Percentiles rank a stretch among this genome's conserved stretches.
Conservation (phyloP, 2,329 filamentous ascomycete genomes). For the Ceratocystis huliohia region DNA sequence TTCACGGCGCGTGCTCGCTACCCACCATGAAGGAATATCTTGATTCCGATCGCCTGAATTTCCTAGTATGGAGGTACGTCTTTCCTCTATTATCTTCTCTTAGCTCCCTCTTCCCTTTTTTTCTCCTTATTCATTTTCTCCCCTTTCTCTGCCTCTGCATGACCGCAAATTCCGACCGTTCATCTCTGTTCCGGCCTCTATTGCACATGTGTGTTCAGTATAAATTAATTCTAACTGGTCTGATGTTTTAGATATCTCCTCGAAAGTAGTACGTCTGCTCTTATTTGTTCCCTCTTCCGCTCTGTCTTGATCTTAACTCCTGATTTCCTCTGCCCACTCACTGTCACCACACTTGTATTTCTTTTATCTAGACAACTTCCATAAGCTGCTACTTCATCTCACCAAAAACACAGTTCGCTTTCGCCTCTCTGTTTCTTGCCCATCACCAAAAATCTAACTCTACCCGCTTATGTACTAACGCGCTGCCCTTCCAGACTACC, state of each 20-base stretch:
- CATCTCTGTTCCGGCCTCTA: background rate
- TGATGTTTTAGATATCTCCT: slow-evolving; percentile 40
- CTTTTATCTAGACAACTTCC: background rate
- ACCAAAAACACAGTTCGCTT: background rate
- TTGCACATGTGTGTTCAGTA: background rate
- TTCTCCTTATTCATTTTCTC: background rate
- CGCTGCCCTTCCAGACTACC: slow-evolving; percentile 41
- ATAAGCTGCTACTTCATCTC: background rate
- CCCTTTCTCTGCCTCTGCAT: background rate
- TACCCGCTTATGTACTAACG: slow-evolving; percentile 5
- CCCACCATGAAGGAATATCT: slow-evolving; percentile 48
- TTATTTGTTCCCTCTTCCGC: background rate
- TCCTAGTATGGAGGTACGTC: slow-evolving; percentile 57
- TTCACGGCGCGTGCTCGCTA: slow-evolving; percentile 16
- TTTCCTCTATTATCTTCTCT: slow-evolving; percentile 18
- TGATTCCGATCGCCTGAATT: slow-evolving; percentile 56
- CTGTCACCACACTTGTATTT: too few relatives aligned
- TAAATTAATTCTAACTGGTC: slow-evolving; percentile 20
- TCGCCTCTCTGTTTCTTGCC: background rate
- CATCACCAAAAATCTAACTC: background rate
- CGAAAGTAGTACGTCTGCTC: slow-evolving; percentile 46
- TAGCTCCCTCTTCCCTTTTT: slow-evolving; percentile 10
- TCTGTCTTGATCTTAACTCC: background rate
- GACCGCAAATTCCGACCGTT: background rate
- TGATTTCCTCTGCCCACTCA: too few relatives aligned